Evolutionary conservation across 2,329 filamentous ascomycete species (phyloP).

Genomic region (Paraconiothyrium sp.): DNA sequence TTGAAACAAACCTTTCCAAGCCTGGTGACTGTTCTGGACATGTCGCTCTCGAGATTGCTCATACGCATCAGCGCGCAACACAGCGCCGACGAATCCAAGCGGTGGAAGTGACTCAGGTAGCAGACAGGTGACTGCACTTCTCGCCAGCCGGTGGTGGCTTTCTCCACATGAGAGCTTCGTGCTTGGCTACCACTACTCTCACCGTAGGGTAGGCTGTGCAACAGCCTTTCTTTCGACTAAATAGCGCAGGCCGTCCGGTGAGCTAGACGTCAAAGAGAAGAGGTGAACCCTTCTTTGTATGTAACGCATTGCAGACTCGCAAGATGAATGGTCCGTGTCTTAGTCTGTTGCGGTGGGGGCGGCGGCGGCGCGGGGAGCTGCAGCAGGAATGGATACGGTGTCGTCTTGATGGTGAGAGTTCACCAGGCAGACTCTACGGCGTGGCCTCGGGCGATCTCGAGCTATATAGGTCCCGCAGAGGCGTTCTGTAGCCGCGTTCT

Average conservation of each 20-base stretch:
- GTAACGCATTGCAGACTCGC: not conserved
- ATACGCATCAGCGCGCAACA: not conserved
- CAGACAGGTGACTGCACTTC: constrained; percentile 12
- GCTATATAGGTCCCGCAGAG: constrained; percentile 1
- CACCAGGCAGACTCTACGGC: not conserved
- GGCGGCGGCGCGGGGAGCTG: constrained; percentile 9
- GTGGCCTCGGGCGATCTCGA: not conserved
- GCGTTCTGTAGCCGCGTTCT: not conserved
- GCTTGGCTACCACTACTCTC: constrained; percentile 15
- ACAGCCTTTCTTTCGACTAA: constrained; percentile 1
- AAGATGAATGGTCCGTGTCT: not conserved
- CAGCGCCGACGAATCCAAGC: not conserved
- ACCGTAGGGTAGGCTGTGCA: constrained; percentile 28
- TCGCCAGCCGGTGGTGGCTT: constrained; percentile 14
- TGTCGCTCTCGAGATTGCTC: constrained; percentile 1
- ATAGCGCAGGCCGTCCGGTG: constrained; percentile 21
- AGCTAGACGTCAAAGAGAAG: constrained; percentile 13
- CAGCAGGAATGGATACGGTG: not conserved
- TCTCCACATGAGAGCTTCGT: constrained; percentile 15
- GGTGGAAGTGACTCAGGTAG: not conserved
- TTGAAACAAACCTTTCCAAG: not conserved
- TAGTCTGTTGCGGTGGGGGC: constrained; percentile 3
- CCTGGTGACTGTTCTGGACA: constrained; percentile 3
- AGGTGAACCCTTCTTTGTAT: constrained; percentile 17
- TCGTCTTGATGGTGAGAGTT: not conserved